Evolutionary conservation across 2,329 filamentous ascomycete species (phyloP).

Genomic region (Westerdykella sp.): DNA sequence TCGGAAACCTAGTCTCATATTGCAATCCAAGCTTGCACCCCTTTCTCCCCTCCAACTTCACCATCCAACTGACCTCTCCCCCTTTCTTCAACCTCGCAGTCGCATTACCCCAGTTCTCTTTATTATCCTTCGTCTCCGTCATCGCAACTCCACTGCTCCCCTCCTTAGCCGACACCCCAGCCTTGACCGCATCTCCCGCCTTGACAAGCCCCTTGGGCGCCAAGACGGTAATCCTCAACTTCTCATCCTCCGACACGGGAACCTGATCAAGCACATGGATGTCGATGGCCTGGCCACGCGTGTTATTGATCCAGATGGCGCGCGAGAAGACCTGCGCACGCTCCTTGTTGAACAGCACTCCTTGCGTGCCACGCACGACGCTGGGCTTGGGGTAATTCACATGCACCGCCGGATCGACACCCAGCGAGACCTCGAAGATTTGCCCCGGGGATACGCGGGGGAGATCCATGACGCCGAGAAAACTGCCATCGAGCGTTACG

Average conservation of each 20-base stretch:
- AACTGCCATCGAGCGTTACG: conserved; percentile 58
- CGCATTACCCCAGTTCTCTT: conserved; percentile 23
- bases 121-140: conserved; percentile 18
- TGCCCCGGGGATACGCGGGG: conserved; percentile 53
- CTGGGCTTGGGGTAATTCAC: conserved; percentile 53
- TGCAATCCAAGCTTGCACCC: conserved; percentile 54
- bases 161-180: conserved; percentile 10
- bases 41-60: conserved; percentile 42
- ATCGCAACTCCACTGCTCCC: conserved; percentile 6
- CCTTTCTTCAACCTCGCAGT: conserved; percentile 25
- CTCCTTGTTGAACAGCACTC: conserved; percentile 49
- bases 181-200: conserved; percentile 12
- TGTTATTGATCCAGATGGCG: conserved; percentile 48
- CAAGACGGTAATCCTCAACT: conserved; percentile 48
- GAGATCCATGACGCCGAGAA: conserved; percentile 53
- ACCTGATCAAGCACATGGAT: conserved; percentile 55
- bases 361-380: conserved; percentile 47
- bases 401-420: conserved; percentile 54
- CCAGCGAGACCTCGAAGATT: conserved; percentile 49
- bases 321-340: conserved; percentile 48
- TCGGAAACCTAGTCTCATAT: conserved; percentile 55
- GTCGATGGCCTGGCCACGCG: conserved; percentile 37
- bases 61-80: conserved; percentile 14
- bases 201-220: conserved; percentile 45
- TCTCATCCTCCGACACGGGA: conserved; percentile 57